Evolutionary conservation across 1,139 yeast genomes (phyloP).

Genomic region (Entelexis sorbosivorans): DNA sequence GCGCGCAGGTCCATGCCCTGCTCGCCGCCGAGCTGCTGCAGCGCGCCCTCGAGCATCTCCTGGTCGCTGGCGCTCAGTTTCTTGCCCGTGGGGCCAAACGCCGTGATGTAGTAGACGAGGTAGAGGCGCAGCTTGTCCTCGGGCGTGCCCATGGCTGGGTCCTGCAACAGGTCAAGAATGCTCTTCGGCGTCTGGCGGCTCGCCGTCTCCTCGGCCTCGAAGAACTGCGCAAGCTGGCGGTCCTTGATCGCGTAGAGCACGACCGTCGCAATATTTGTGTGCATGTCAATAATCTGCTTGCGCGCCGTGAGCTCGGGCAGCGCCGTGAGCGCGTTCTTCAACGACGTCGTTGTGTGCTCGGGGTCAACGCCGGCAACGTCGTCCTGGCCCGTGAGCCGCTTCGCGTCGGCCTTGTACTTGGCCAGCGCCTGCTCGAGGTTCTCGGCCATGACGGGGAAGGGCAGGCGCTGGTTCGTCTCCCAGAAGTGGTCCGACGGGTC

Average conservation of each 20-base stretch:
- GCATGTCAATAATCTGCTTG: constrained; percentile 84
- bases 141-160: constrained; percentile 39
- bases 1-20: constrained; percentile 56
- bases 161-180: constrained; percentile 35
- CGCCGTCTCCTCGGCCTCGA: constrained; percentile 74
- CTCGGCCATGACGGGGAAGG: constrained; percentile 97
- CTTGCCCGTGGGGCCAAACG: constrained; percentile 30
- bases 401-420: constrained; percentile 75
- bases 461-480: constrained; percentile 70
- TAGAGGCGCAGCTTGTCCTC: constrained; percentile 81
- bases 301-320: constrained; percentile 86
- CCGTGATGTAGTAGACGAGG: constrained; percentile 49
- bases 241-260: constrained; percentile 73
- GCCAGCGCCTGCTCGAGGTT: constrained; percentile 78
- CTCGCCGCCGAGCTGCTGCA: constrained; percentile 33
- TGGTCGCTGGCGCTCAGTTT: constrained; percentile 50
- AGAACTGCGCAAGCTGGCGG: constrained; percentile 75
- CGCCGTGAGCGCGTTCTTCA: constrained; percentile 79
- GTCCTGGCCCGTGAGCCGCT: constrained; percentile 67
- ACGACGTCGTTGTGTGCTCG: constrained; percentile 83
- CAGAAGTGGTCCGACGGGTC: constrained; percentile 93
- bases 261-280: constrained; percentile 87
- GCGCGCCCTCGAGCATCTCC: constrained; percentile 52
- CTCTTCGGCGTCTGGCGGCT: constrained; percentile 38
- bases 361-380: constrained; percentile 75